Conservation (phyloP, 2,329 filamentous ascomycete species). For the Fusarium sp. region DNA sequence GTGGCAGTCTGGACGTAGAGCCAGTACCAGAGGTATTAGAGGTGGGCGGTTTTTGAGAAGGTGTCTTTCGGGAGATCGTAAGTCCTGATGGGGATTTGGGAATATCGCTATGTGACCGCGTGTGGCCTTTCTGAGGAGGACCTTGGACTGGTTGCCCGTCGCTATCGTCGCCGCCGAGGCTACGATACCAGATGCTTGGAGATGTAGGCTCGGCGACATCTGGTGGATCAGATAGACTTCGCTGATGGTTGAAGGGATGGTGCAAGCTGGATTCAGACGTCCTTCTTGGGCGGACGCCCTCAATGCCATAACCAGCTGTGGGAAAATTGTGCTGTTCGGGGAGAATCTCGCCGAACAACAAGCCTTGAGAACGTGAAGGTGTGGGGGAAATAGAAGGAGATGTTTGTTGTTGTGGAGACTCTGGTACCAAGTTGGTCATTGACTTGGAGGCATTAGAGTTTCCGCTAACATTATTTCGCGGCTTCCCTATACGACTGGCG, state of each 20-base stretch:
- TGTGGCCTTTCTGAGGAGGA: conserved; percentile 48
- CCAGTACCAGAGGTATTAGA: conserved; percentile 41
- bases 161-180: conserved; percentile 43
- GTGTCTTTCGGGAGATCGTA: conserved; percentile 48
- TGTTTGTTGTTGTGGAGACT: conserved; percentile 49
- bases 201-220: conserved; percentile 67
- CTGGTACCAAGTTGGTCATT: conserved; percentile 47
- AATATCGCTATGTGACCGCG: conserved; percentile 69
- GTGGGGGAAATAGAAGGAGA: conserved; percentile 47
- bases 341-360: conserved; percentile 79
- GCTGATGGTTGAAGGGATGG: conserved; percentile 59
- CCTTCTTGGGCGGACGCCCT: conserved; percentile 61
- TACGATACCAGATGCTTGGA: conserved; percentile 72
- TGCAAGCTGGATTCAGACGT: conserved; percentile 77
- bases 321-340: conserved; percentile 64
- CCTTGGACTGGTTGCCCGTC: conserved; percentile 34
- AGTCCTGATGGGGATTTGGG: conserved; percentile 50
- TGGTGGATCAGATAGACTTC: conserved; percentile 64
- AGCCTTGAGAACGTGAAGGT: conserved; percentile 55
- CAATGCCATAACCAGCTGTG: conserved; percentile 69
- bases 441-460: conserved; percentile 50
- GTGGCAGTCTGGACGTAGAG: conserved; percentile 55
- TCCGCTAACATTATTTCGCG: conserved; percentile 50
- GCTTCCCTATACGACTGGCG: conserved; percentile 66
- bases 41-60: conserved; percentile 36